Evolutionary conservation across 352 stramenopile species (phyloP).

Genomic region (Globisporangium iwayamae): DNA sequence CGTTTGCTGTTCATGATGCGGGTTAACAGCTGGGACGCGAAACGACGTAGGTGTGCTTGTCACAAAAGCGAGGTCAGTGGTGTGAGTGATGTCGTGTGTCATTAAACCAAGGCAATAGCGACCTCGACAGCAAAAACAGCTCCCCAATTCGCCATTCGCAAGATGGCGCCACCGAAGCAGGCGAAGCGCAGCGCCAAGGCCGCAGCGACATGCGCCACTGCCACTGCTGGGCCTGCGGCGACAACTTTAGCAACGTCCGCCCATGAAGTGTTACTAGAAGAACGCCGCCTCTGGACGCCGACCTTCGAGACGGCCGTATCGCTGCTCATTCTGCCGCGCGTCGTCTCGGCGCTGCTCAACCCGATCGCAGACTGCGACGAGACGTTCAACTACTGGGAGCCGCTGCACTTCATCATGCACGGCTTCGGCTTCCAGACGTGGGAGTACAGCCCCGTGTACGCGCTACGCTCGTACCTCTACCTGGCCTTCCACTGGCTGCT

Average conservation of each 20-base stretch:
- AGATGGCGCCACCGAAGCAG: constrained; percentile 14
- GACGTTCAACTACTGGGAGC: constrained; percentile 99
- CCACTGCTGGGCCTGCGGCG: background rate
- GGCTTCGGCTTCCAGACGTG: constrained; percentile 89
- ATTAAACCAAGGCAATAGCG: background rate
- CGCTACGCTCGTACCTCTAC: constrained; percentile 96
- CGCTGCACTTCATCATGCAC: constrained; percentile 96
- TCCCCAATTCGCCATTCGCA: background rate
- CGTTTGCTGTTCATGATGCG: background rate
- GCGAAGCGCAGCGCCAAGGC: constrained; percentile 1
- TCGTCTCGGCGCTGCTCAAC: constrained; percentile 59
- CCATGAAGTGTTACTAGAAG: background rate
- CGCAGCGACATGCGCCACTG: background rate
- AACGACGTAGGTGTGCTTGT: background rate
- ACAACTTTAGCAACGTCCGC: background rate
- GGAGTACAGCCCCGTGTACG: constrained; percentile 92
- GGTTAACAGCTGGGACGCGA: background rate
- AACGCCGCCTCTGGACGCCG: constrained; percentile 25
- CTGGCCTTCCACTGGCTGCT: constrained; percentile 61
- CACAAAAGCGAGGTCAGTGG: background rate
- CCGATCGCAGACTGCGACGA: constrained; percentile 98
- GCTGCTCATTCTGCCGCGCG: constrained; percentile 30
- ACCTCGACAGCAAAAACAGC: background rate
- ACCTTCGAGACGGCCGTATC: constrained; percentile 27
- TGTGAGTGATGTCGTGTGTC: background rate